Conservation (phyloP, 23 red algal genomes). For the Cyanidioschyzon merolae region DNA sequence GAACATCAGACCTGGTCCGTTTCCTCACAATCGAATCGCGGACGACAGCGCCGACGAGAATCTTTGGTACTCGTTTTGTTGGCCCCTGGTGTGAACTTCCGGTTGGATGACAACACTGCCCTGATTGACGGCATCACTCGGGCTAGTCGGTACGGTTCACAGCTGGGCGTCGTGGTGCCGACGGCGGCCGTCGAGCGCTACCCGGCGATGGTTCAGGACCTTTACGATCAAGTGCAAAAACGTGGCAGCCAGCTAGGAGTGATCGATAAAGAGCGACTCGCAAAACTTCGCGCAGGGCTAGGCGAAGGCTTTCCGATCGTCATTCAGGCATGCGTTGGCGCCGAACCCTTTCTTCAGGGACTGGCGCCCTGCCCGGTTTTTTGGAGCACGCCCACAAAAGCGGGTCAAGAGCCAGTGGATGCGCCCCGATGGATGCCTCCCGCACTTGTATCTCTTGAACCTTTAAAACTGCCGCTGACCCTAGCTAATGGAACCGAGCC, state of each 20-base stretch:
- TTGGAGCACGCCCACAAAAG: not conserved
- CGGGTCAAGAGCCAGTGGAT: not conserved
- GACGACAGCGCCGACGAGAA: not conserved
- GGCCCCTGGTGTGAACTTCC: conserved; percentile 13
- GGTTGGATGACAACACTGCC: conserved; percentile 7
- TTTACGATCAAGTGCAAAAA: not conserved
- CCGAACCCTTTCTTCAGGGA: not conserved
- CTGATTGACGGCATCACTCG: not conserved
- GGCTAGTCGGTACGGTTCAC: not conserved
- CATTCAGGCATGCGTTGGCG: not conserved
- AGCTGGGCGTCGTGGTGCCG: not conserved
- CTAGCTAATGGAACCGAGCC: not conserved
- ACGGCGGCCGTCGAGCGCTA: not conserved
- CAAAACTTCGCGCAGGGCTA: not conserved
- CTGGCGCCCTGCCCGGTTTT: not conserved
- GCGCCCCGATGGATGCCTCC: not conserved
- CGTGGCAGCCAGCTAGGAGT: not conserved
- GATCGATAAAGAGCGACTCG: not conserved
- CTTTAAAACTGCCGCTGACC: not conserved
- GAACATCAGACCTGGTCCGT: not conserved
- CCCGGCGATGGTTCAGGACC: not conserved
- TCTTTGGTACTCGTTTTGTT: conserved; percentile 1
- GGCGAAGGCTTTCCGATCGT: not conserved
- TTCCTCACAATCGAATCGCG: not conserved
- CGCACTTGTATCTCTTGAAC: not conserved